These are phyloP conservation scores for Colletotrichum tabaci DNA, from an alignment of 2,329 filamentous ascomycete genomes.

Conservation along the genomic window DNA sequence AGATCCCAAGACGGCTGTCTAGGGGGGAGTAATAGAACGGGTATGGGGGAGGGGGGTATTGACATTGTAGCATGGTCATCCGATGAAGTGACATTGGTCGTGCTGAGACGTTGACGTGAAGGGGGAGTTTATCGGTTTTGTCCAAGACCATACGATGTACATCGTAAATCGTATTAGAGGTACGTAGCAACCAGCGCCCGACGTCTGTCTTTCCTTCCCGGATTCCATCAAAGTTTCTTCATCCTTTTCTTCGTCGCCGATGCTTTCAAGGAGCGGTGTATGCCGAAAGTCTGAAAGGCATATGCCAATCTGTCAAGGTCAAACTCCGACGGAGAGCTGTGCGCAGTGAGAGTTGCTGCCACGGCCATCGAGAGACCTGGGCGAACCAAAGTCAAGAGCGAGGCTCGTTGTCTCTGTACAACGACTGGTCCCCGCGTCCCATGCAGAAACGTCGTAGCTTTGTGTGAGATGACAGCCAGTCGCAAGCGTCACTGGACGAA, in stretches of 20 bases:
- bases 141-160: background rate
- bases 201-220: background rate
- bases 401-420: slow-evolving; percentile 24
- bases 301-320: slow-evolving; percentile 15
- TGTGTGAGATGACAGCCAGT: slow-evolving; percentile 39
- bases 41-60: background rate
- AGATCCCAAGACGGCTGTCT: slow-evolving; percentile 5
- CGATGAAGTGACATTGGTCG: slow-evolving; percentile 30
- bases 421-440: slow-evolving; percentile 36
- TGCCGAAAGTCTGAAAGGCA: slow-evolving; percentile 33
- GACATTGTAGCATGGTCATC: slow-evolving; percentile 23
- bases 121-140: slow-evolving; percentile 16
- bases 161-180: background rate
- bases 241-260: background rate
- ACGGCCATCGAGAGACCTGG: slow-evolving; percentile 7
- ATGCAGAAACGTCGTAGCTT: slow-evolving; percentile 30
- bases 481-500: slow-evolving; percentile 34
- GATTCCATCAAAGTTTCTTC: background rate
- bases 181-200: background rate
- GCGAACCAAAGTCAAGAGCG: slow-evolving; percentile 23
- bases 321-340: slow-evolving; percentile 14
- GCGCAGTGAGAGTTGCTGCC: slow-evolving; percentile 24
- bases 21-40: background rate
- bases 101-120: slow-evolving; percentile 41
- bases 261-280: slow-evolving; percentile 9